A percentile compares a stretch with the other conserved stretches of the same genome.
These are phyloP conservation scores for Termitomyces sp. DNA, from an alignment of 768 basidiomycete species.

Conservation along the genomic window DNA sequence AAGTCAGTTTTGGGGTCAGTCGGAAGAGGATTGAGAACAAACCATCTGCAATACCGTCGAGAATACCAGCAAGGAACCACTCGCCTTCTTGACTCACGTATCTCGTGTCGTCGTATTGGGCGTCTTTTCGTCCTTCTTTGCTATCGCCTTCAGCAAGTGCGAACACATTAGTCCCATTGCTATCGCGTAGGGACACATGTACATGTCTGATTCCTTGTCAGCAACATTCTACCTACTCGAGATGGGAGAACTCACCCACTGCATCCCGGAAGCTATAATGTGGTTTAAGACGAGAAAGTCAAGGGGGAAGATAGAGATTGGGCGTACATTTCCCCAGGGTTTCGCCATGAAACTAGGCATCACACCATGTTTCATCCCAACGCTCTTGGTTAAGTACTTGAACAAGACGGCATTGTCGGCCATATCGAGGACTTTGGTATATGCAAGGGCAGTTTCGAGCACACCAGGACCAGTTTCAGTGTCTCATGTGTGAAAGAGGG, in stretches of 20 bases:
- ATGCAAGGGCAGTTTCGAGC: slow-evolving; percentile 83
- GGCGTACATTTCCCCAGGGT: slow-evolving; percentile 85
- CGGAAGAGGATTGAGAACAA: neutral
- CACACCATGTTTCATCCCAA: slow-evolving; percentile 86
- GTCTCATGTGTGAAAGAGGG: slow-evolving; percentile 39
- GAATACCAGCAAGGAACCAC: slow-evolving; percentile 90
- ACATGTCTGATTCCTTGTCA: slow-evolving; percentile 57
- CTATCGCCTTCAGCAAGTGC: slow-evolving; percentile 63
- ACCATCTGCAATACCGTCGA: slow-evolving; percentile 91
- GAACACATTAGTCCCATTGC: slow-evolving; percentile 74
- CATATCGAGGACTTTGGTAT: slow-evolving; percentile 75
- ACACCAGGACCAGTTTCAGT: slow-evolving; percentile 94
- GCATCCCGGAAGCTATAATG: slow-evolving; percentile 81
- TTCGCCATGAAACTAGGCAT: slow-evolving; percentile 99
- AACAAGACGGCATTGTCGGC: slow-evolving; percentile 91
- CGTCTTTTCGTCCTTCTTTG: slow-evolving; percentile 60
- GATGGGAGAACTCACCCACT: slow-evolving; percentile 62
- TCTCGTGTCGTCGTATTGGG: slow-evolving; percentile 78
- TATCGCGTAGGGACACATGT: slow-evolving; percentile 82
- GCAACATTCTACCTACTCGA: neutral
- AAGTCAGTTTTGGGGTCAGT: neutral
- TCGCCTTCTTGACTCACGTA: slow-evolving; percentile 83
- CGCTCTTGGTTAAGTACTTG: slow-evolving; percentile 89
- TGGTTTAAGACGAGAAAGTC: neutral
- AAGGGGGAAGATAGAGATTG: neutral